A percentile compares a stretch with the other conserved stretches of the same genome.
These are phyloP conservation scores for Mucor velutinosus DNA, from an alignment of 371 early-diverging fungal genomes.

Conservation along the genomic window DNA sequence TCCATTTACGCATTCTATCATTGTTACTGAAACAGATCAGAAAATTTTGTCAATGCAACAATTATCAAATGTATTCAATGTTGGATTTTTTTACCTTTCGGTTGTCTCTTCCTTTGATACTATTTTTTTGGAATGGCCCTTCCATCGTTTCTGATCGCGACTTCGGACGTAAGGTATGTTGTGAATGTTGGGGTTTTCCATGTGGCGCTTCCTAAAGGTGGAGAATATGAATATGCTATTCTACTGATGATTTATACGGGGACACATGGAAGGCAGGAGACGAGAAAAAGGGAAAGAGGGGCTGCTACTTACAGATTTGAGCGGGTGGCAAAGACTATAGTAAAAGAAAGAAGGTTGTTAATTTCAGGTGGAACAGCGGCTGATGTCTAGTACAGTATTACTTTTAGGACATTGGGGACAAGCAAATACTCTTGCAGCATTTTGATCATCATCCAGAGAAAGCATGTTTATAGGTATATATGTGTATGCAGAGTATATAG, in stretches of 20 bases:
- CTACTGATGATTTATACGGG: neutral
- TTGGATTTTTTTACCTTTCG: slow-evolving; percentile 38
- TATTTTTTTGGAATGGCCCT: slow-evolving; percentile 58
- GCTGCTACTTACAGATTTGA: slow-evolving; percentile 45
- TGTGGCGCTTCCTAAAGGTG: slow-evolving; percentile 33
- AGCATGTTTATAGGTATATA: slow-evolving; percentile 16
- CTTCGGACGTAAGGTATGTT: slow-evolving; percentile 57
- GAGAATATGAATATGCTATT: neutral
- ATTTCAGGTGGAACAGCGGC: neutral
- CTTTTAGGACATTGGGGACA: slow-evolving; percentile 55
- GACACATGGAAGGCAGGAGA: neutral
- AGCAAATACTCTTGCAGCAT: slow-evolving; percentile 34
- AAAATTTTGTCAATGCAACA: slow-evolving; percentile 16
- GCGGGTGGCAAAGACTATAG: slow-evolving; percentile 50
- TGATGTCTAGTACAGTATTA: slow-evolving; percentile 8
- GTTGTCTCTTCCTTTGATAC: slow-evolving; percentile 57
- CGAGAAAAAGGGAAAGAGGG: neutral
- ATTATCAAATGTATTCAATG: slow-evolving; percentile 18
- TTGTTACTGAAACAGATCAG: slow-evolving; percentile 24
- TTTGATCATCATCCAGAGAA: slow-evolving; percentile 25
- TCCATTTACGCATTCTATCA: slow-evolving; percentile 65
- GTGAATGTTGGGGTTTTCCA: slow-evolving; percentile 42
- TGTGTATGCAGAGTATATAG: slow-evolving; percentile 1
- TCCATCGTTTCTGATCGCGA: slow-evolving; percentile 61
- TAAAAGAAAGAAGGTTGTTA: neutral